Evolutionary conservation across 768 basidiomycete species (phyloP).

Genomic region (Auriscalpium orientale): DNA sequence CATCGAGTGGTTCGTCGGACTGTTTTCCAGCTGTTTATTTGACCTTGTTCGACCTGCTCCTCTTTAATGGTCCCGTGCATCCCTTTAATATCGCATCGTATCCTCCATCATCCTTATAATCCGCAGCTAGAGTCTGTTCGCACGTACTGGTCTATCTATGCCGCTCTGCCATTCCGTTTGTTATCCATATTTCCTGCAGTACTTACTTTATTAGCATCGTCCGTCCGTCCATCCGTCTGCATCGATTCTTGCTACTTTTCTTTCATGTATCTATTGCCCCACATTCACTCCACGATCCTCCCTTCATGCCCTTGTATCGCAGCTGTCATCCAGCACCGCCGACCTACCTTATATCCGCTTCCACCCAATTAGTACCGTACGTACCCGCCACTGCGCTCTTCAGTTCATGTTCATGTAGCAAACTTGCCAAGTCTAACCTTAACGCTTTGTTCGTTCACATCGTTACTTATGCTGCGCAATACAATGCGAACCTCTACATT

Average conservation of each 20-base stretch:
- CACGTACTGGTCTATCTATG: background rate
- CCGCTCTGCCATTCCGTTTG: background rate
- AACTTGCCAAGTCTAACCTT: background rate
- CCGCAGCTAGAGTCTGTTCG: background rate
- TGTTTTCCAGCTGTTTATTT: constrained; percentile 4
- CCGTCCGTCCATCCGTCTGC: background rate
- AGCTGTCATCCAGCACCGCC: background rate
- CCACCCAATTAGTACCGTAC: background rate
- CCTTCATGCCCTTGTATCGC: constrained; percentile 6
- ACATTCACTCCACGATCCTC: constrained; percentile 1
- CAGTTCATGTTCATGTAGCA: constrained; percentile 3
- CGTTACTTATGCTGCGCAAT: too few relatives aligned
- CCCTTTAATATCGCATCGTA: background rate
- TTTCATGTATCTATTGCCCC: constrained; percentile 3
- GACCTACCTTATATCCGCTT: background rate
- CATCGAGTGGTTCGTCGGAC: constrained; percentile 4
- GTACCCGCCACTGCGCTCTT: background rate
- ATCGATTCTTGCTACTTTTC: background rate
- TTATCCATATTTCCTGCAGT: background rate
- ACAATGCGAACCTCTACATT: too few relatives aligned
- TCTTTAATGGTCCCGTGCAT: background rate
- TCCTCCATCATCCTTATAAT: background rate
- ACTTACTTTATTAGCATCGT: background rate
- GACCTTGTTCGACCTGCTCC: background rate
- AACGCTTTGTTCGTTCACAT: too few relatives aligned